Evolutionary conservation across 2,329 filamentous ascomycete species (phyloP).

Genomic region (Grosmannia serpens): DNA sequence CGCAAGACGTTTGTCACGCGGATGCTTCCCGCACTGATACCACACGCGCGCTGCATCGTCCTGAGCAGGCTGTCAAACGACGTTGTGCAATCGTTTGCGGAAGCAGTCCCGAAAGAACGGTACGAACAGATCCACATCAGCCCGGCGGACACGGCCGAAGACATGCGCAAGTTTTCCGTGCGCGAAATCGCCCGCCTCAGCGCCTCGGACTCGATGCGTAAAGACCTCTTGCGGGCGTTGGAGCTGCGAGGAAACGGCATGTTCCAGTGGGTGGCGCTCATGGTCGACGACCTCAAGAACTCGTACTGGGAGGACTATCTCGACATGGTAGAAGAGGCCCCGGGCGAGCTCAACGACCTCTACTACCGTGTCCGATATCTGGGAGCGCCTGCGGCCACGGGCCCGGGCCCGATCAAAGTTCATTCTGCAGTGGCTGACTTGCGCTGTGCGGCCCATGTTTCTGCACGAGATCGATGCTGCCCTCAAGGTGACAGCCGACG

Average conservation of each 20-base stretch:
- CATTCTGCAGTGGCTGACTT: neutral
- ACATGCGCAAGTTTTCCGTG: neutral
- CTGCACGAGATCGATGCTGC: neutral
- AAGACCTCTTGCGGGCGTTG: neutral
- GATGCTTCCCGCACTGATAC: neutral
- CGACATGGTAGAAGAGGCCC: neutral
- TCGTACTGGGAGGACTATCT: neutral
- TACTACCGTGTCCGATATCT: neutral
- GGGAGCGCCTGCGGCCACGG: neutral
- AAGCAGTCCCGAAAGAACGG: neutral
- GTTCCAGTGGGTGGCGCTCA: neutral
- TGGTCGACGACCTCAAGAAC: neutral
- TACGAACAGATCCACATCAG: neutral
- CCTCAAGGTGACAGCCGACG: neutral
- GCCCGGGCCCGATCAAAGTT: neutral
- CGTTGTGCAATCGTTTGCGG: neutral
- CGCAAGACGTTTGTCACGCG: neutral
- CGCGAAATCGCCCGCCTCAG: neutral
- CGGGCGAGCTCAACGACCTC: neutral
- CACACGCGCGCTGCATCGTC: neutral
- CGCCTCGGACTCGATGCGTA: neutral
- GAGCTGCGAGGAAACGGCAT: neutral
- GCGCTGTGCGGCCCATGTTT: neutral
- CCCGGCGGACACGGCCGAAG: neutral
- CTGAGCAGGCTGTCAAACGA: neutral